Base-by-base conservation (phyloP, 2,329 filamentous ascomycete species). In the Colletotrichum limetticola region DNA sequence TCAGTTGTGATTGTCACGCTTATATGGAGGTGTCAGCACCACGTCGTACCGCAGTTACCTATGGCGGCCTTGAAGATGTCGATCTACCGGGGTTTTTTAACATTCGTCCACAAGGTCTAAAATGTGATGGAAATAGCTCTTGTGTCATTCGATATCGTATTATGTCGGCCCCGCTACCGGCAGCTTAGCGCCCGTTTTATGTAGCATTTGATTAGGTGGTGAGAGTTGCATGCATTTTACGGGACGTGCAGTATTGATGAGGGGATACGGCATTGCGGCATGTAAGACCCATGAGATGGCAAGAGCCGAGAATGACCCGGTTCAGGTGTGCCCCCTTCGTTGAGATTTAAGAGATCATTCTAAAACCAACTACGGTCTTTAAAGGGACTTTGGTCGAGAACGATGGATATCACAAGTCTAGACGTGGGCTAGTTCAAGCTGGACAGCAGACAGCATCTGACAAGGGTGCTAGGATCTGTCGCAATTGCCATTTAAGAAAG, bases 1-100 rank as follows among this genome's bases (percentile, higher is more conserved):
- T 6, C 2, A 11, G 42, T 9, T 4, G 16, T 22, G 42, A 22
- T 49, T 49, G n/a, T 49, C 42, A 37, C 53, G 24, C 35, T 16
- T 56, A 16, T 56, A 30, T 16, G 53, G 55, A 52, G 55, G 46
- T 32, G 64, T 59, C 37, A 66, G 55, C 64, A 59, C n/a, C 19
- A 35, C 64, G 64, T 66, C 56, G 35, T 49, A 66, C 56, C 55
- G 55, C 35, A 46, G 35, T 24, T 46, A 6, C 55, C 35, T 46
- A 24, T 66, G 53, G 64, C 19, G 26, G 32, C 24, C 16, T n/a
- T 11, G 14, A 35, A 49, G 26, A 8, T 52, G 55, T 37, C 55
- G 53, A 59, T 59, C 52, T 22, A 3, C 64, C 26, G n/a, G 35
- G 64, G 19, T 46, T 59, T 26, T 19, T 5, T 6, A 58, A 22